Evolutionary conservation across 805 yeast genomes (phyloP), one percentile per base, ranked within the genome.

Genomic region (Ogataea methanolica): DNA sequence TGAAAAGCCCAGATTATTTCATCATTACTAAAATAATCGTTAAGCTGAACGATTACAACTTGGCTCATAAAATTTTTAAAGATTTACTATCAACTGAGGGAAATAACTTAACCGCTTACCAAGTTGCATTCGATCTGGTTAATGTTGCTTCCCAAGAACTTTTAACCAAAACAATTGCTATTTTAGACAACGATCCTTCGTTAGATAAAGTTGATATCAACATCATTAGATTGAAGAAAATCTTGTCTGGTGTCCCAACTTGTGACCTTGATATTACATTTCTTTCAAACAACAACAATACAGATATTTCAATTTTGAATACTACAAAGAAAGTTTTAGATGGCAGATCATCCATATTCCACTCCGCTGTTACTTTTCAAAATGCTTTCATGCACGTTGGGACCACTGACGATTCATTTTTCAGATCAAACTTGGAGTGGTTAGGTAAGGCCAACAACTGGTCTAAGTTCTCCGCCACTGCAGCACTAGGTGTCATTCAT

Each of bases 401-500:
- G 48, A 94, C 99, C 14, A 88, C 98, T 8, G 95, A 88, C 61
- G 97, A 94, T 65, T 81, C 90, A 0, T 94, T 94, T 61, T 86
- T 92, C 69, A 79, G 96, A 65, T 79, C 85, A 39, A 94, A 94
- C 63, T 74, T 90, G 60, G 97, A 92, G 60, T 94, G 98, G 97
- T 75, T 94, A 56, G 95, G 96, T 39, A 88, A 90, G 69, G 97
- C 99, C n/a, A 84, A 92, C 41, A 90, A 92, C 68, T 94, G 99
- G 99, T 90, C 97, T 6, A 94, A 92, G 64, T 94, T 94, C 66
- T 83, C 96, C 0, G 97, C 98, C 2, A 92, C 98, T 14, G 98
- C 98, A 8, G 97, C 98, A 14, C 73, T 94, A 51, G 99, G 99
- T 63, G 98, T 92, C 31, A 91, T 94, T 56, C 98, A 94, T 66